Percentiles rank a stretch among this genome's conserved stretches.
phyloP scores from a whole-genome alignment of 306 rosid genomes.

The Comarum palustre region DNA sequence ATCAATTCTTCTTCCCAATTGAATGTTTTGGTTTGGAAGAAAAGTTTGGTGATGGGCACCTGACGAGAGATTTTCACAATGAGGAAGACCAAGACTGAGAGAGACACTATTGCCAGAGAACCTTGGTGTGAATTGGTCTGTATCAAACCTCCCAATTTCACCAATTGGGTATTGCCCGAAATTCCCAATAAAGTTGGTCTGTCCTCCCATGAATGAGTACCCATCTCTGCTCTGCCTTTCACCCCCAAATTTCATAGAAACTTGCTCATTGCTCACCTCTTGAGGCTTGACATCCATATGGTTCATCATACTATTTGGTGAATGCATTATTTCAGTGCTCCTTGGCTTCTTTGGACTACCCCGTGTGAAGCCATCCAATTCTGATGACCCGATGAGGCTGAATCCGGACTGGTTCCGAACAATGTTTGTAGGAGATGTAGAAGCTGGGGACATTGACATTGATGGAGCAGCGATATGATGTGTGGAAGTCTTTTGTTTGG shows the following conservation, averaged over 20 bases:
- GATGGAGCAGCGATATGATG: constrained; percentile 33
- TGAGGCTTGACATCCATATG: constrained; percentile 48
- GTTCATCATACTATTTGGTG: constrained; percentile 37
- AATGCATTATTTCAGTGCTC: constrained; percentile 48
- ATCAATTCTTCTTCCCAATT: constrained; percentile 70
- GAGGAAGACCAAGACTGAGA: constrained; percentile 91
- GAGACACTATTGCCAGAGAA: constrained; percentile 87
- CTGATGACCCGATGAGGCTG: constrained; percentile 75
- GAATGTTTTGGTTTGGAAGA: constrained; percentile 67
- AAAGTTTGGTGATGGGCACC: constrained; percentile 50
- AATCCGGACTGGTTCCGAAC: constrained; percentile 59
- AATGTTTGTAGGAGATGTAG: constrained; percentile 51
- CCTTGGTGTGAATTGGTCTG: constrained; percentile 67
- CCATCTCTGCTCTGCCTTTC: constrained; percentile 69
- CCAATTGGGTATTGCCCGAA: constrained; percentile 90
- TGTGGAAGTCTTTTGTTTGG: constrained; percentile 44
- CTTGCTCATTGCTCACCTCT: constrained; percentile 41
- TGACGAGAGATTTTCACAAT: constrained; percentile 66
- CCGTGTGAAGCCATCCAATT: constrained; percentile 80
- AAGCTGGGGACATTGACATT: constrained; percentile 44
- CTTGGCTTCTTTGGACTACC: constrained; percentile 78
- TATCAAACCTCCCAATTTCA: constrained; percentile 77
- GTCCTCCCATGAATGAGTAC: constrained; percentile 70
- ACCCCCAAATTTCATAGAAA: constrained; percentile 60
- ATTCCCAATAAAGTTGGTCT: constrained; percentile 68